These are phyloP conservation scores for Cladosporium sp. DNA, from an alignment of 2,329 filamentous ascomycete species.

Conservation along the genomic window DNA sequence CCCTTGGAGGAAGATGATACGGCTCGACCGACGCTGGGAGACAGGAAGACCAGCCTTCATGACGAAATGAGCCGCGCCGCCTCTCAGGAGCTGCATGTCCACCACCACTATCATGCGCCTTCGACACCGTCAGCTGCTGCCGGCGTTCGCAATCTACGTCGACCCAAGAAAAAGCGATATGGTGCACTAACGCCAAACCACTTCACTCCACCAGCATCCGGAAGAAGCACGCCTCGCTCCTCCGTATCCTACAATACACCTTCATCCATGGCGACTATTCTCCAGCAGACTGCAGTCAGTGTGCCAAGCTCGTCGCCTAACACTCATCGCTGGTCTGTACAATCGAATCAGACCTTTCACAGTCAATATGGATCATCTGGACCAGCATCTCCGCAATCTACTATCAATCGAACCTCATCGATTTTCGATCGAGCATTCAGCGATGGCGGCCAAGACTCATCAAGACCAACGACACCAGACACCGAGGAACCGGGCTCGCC, in stretches of 20 bases:
- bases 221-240: slow-evolving; percentile 33
- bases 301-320: slow-evolving; percentile 46
- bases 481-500: slow-evolving; percentile 59
- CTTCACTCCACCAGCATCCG: slow-evolving; percentile 38
- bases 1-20: slow-evolving; percentile 48
- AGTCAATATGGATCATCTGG: slow-evolving; percentile 61
- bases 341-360: slow-evolving; percentile 58
- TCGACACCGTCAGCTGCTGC: slow-evolving; percentile 24
- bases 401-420: slow-evolving; percentile 60
- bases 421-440: slow-evolving; percentile 71
- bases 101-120: slow-evolving; percentile 84
- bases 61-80: slow-evolving; percentile 61
- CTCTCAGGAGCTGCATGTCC: slow-evolving; percentile 80
- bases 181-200: slow-evolving; percentile 52
- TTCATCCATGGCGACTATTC: slow-evolving; percentile 52
- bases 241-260: slow-evolving; percentile 40
- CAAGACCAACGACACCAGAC: slow-evolving; percentile 74
- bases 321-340: slow-evolving; percentile 58
- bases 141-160: slow-evolving; percentile 28
- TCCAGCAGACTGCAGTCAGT: slow-evolving; percentile 59
- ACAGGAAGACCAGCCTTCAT: slow-evolving; percentile 54
- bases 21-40: slow-evolving; percentile 14
- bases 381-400: slow-evolving; percentile 75
- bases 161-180: slow-evolving; percentile 68
- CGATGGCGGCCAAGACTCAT: slow-evolving; percentile 56